Base-by-base conservation (phyloP, 2,329 filamentous ascomycete species). In the Pseudopyrenochaeta lycopersici region DNA sequence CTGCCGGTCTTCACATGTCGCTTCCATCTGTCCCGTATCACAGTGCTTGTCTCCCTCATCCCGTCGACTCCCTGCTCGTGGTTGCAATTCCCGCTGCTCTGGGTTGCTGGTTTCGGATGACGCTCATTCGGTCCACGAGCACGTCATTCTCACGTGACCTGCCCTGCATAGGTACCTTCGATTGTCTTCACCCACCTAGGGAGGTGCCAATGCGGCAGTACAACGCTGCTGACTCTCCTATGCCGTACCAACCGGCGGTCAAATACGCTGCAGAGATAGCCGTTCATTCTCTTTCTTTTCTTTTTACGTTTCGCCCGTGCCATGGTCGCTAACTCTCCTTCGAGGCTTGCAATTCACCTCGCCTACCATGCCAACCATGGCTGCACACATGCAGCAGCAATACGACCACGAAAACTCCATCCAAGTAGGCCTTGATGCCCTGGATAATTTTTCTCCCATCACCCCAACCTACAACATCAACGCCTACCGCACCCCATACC, bases 401-500 rank as follows among this genome's bases (percentile, higher is more conserved):
- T 66, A 64, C 56, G 70, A 72, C 18, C 58, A 62, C 46, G 63
- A 63, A 29, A 58, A 51, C 38, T 52, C 66, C 12, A 63, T 67
- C 29, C 49, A 60, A 23, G 43, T 60, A 14, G 55, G 55, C 30
- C 56, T 73, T 42, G 72, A 75, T 47, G 68, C 72, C n/a, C 58
- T 72, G 14, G 60, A 62, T 33, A 60, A 61, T 42, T 67, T 73
- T 23, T 72, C 71, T 10, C 56, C 67, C 4, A 58, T 68, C 18
- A 64, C 67, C 17, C 62, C 67, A 18, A 41, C 58, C 35, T 71
- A 66, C 53, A 61, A 58, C 30, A 62, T 66, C 18, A 63, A 60
- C 40, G 51, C 67, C 32, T 68, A 72, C 46, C 60, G 62, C 48
- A 66, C 65, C 15, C 70, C 70, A 27, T 74, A 74, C 40, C 66